phyloP scores from a whole-genome alignment of 108 stramenopile species.

The Cylindrotheca closterium region DNA sequence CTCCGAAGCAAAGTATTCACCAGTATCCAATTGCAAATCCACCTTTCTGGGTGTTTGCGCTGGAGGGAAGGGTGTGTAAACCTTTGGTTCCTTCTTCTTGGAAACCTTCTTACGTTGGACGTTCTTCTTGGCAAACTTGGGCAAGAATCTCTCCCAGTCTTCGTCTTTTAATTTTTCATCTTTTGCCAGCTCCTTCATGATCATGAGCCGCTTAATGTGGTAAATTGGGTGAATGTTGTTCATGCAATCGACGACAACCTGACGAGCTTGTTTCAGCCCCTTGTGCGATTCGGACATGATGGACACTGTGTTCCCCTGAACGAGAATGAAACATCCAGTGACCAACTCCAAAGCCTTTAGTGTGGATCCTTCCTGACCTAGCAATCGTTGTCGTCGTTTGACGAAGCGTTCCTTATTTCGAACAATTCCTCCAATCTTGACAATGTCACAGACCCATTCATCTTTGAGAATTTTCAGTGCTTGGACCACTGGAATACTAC shows the following conservation, averaged over 20 bases:
- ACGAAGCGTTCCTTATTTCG: constrained; percentile 99
- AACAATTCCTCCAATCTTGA: constrained; percentile 99
- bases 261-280: constrained; percentile 93
- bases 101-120: constrained; percentile 87
- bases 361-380: constrained; percentile 98
- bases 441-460: constrained; percentile 94
- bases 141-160: constrained; percentile 98
- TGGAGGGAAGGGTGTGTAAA: constrained; percentile 98
- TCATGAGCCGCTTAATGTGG: constrained; percentile 99
- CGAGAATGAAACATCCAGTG: constrained; percentile 96
- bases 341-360: constrained; percentile 97
- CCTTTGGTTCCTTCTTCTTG: constrained; percentile 70
- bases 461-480: constrained; percentile 95
- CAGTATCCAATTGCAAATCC: constrained; percentile 93
- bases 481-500: constrained; percentile 90
- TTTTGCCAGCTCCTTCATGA: constrained; percentile 95
- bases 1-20: constrained; percentile 86
- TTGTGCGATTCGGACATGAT: constrained; percentile 85
- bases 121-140: constrained; percentile 97
- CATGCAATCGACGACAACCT: constrained; percentile 98
- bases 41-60: constrained; percentile 91
- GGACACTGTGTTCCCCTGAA: constrained; percentile 96
- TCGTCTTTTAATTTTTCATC: constrained; percentile 92
- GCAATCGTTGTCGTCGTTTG: constrained; percentile 92
- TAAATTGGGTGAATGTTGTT: constrained; percentile 99